Evolutionary conservation across 805 yeast genomes (phyloP), one percentile per base, ranked within the genome.

Genomic region (Nakazawaea anatomiae): DNA sequence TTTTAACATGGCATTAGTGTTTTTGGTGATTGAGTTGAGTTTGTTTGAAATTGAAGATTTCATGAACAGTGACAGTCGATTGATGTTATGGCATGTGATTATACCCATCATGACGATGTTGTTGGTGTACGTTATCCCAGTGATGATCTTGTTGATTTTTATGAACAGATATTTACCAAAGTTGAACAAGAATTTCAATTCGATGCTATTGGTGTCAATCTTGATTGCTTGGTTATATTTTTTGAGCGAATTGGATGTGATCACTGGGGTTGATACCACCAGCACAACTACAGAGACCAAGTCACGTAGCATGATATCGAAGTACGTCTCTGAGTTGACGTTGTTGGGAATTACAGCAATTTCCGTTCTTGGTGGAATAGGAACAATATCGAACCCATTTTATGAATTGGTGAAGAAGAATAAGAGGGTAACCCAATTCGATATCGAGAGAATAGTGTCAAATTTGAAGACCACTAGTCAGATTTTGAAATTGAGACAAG

Each of bases 311-410:
- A 54, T 70, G n/a, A 55, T 73, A n/a, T 72, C 73, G 44, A 61
- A 64, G 18, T 74, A 77, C 48, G 66, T 78, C 42, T 73, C 71
- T 54, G 75, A 77, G 56, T 57, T 79, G 32, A 69, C 75, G 4
- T 59, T 78, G 42, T 65, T 75, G 30, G 84, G 84, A 0, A 72
- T 79, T 32, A 67, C 77, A n/a, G 69, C 75, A 47, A 67, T 79
- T 48, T 77, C 81, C 0, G 55, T 75, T 1, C 62, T 79, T 18
- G 76, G 79, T 9, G 83, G 83, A 2, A 69, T 78, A 42, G 83
- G 82, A 1, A 73, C 79, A 6, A 62, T 74, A 11, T 70, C 79
- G 41, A 75, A 79, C 0, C 73, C 80, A 7, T 70, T 57, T 48
- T 60, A 61, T 43, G 52, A 57, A 7, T 60, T 55, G 45, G 42